Base-by-base conservation (phyloP, 1,139 yeast genomes). In the Waltiozyma sp. region DNA sequence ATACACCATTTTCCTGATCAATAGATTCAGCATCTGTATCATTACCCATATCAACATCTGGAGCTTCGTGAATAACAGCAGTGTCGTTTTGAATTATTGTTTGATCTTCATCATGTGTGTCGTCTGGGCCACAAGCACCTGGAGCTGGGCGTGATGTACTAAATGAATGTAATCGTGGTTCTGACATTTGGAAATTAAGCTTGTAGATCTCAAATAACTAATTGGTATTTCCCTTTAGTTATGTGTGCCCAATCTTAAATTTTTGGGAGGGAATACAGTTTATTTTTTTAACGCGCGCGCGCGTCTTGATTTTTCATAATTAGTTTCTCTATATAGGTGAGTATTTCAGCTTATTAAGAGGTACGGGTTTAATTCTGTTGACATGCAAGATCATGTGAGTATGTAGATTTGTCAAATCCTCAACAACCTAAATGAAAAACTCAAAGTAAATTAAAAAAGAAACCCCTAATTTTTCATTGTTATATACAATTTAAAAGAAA, bases 31-130 rank as follows among this genome's bases (percentile, higher is more conserved):
- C 16, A 6, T 36, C 39, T 10, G 31, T 18, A 28, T 26, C 36
- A 5, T 37, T 21, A 15, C n/a, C n/a, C n/a, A 28, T 38, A 4
- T 37, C 24, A n/a, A 38, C 36, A 13, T 43, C 26, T 8, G 43
- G 34, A 4, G 34, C 10, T 4, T 31, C 34, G 4, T 31, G 18
- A 31, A 31, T 18, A 31, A 6, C 49, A 3, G 43, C 45, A 2
- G 40, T 39, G 11, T 40, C 45, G 31, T 45, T 46, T 36, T 42
- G 40, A 18, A 39, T 41, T 28, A 28, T 43, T 21, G 40, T 39
- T 24, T 36, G 42, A 21, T 35, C 37, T n/a, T 38, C 39, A 33
- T 34, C 19, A 3, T 15, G 31, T 24, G 40, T 28, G 15, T 42
- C 45, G 11, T 28, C 38, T 7, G 38, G 21, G 7, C n/a, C 19